Evolutionary conservation across 2,329 filamentous ascomycete genomes (phyloP), one percentile per base, ranked within the genome.

Genomic region (Botrytis byssoidea): DNA sequence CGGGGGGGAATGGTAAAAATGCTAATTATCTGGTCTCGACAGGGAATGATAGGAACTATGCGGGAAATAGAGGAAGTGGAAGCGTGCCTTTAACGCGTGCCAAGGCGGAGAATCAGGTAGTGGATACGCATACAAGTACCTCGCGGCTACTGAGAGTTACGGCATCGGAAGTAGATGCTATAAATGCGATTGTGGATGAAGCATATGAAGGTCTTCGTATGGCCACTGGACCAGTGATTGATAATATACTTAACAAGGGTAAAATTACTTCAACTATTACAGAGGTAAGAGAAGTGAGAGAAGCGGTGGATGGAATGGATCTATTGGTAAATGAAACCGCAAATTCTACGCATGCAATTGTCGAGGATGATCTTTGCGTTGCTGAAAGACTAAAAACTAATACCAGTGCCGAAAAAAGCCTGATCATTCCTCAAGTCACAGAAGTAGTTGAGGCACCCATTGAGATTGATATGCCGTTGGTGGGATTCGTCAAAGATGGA

Each of bases 161-260:
- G 1, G 5, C 46, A 18, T 67, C 65, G 4, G 65, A 67, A 35
- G 20, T 55, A 16, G 20, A 67, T 55, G 35, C 65, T 67, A 67
- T 67, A 10, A 67, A 35, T 40, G 35, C 65, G 9, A 67, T 67
- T 40, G 65, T 67, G 46, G 65, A 67, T 67, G 65, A 67, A 40
- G 65, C 32, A 5, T 67, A 37, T 18, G 65, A 68, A 22, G 46
- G 65, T 25, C 66, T 68, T 18, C 25, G 29, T 25, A 57, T 68
- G 4, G 5, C 66, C 29, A 20, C 10, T 57, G 66, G 3, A 32
- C 48, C 66, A 2, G 66, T 7, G 14, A 32, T 42, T 9, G n/a
- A 42, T 25, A 25, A 20, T 3, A 16, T 32, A 16, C 25, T 29
- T 5, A 25, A 57, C 18, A 55, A 68, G 10, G 20, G 55, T 14